Evolutionary conservation across 2,329 filamentous ascomycete genomes (phyloP), one percentile per base, ranked within the genome.

Genomic region (Pseudogymnoascus sp.): DNA sequence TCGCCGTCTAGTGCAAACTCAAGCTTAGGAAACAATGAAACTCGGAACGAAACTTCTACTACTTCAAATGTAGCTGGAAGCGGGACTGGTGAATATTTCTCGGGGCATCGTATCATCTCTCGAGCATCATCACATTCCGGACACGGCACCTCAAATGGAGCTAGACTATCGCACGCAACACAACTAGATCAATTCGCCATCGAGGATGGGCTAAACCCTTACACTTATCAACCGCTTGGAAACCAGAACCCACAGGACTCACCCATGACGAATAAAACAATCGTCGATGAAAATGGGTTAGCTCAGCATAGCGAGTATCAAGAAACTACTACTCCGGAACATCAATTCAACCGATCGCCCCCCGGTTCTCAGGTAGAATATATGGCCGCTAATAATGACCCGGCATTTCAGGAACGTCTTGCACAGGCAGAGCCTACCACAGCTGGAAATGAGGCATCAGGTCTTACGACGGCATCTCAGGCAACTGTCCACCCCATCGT

Each of bases 1-100:
- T 91, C 90, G 73, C 89, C 89, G 65, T 90, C 89, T 81, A 96
- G 90, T 81, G 86, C 87, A 76, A 91, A 87, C 75, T 93, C 90
- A 70, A 86, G 82, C 67, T 77, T 77, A 69, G 67, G 74, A 71
- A 71, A 74, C 69, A 74, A 77, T 67, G 74, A 77, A 65, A 67
- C 73, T 59, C 67, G 68, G 35, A 69, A 75, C 69, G 86, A 86
- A 71, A 79, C 83, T 68, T 85, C 83, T 63, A 82, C 83, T 59
- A 81, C 85, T 50, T 81, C 80, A 44, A 63, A 65, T 40, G 60
- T 61, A 61, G 59, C 59, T 6, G 59, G 29, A 13, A 67, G 66
- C 64, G 66, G 66, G 10, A 60, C 67, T 42, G 68, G 68, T 16
- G 62, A 69, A 11, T 61, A 69, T 37, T 72, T 72, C 63, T 68